Percentiles rank a stretch among this genome's conserved stretches.
Conservation (phyloP, 805 yeast species). For the Lachancea nothofagi region DNA sequence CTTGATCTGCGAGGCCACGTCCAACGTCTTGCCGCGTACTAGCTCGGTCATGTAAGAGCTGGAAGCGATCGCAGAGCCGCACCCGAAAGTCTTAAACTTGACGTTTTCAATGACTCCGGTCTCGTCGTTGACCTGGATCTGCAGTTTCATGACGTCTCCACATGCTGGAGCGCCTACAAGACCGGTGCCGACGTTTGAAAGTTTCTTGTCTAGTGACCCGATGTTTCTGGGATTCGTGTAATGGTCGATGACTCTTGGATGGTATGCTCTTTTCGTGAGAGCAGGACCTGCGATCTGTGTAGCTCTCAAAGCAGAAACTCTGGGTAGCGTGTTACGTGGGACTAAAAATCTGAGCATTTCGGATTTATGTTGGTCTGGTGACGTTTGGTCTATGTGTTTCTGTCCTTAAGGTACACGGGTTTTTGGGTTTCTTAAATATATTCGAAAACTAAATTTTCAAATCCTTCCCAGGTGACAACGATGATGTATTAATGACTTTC, state of each 20-base stretch:
- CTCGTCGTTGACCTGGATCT: slow-evolving; percentile 85
- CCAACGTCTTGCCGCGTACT: slow-evolving; percentile 89
- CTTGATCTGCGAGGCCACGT: slow-evolving; percentile 88
- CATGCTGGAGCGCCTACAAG: slow-evolving; percentile 99
- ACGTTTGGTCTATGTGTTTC: no score
- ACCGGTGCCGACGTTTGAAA: slow-evolving; percentile 85
- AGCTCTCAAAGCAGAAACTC: neutral
- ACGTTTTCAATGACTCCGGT: slow-evolving; percentile 92
- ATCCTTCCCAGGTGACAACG: no score
- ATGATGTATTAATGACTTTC: no score
- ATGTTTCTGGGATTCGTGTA: slow-evolving; percentile 96
- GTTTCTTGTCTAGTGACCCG: slow-evolving; percentile 80
- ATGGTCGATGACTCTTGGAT: slow-evolving; percentile 91
- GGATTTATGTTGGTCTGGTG: no score
- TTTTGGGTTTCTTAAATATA: no score
- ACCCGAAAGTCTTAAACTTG: slow-evolving; percentile 97
- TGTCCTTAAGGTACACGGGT: no score
- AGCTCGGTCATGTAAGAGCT: slow-evolving; percentile 92
- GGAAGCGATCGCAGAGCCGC: slow-evolving; percentile 97
- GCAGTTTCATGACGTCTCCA: slow-evolving; percentile 98
- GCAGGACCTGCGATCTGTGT: neutral
- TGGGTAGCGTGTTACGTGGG: no score
- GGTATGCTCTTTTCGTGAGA: slow-evolving; percentile 44
- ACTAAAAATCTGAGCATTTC: no score
- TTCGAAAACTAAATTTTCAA: no score